Base-by-base conservation (phyloP, 352 stramenopile species). In the Heterotrichella gracilis region DNA sequence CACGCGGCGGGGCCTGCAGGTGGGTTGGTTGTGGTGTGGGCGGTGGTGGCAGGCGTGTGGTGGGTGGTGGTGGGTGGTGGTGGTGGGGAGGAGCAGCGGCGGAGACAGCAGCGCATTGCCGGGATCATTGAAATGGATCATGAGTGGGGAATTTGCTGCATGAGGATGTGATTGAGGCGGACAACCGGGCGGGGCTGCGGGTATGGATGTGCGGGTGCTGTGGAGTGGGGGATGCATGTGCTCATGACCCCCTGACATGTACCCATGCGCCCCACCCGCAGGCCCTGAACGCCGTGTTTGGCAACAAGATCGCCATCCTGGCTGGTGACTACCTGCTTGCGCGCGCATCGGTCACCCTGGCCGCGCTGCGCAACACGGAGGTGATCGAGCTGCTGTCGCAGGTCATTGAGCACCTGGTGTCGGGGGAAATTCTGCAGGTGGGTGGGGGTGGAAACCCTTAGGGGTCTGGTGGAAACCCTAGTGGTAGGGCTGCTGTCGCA, bases 351-450 rank as follows among this genome's bases (percentile, higher is more conserved):
- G 85, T 97, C 71, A 89, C 78, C 66, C 78, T 98, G 22, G 88
- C 90, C 25, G 80, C 89, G 1, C 75, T 98, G 70, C 82, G 90
- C 25, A 92, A 89, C 72, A 71, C 95, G 0, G 85, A 95, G 71
- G 86, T 90, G 4, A 84, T 96, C 14, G 92, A 98, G 78, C 83
- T 94, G 70, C 93, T 97, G 82, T 94, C 87, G 24, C 95, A 88
- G 1, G 86, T 90, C 41, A 96, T 98, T 73, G 92, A 98, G 78
- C 90, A 98, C 77, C 77, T 98, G 24, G 90, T 98, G 32, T 90
- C 93, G 74, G 92, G 92, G 39, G 92, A 99, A 75, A 93, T 99
- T 73, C 96, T 98, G 90, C 92, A 99, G 79, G 87, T 96, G 79
- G 93, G 95, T 75, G 19, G 25, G 2, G 40, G n/a, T n/a, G n/a